Base-by-base conservation (phyloP, 1,139 yeast species). In the Magnusiomyces ingens region DNA sequence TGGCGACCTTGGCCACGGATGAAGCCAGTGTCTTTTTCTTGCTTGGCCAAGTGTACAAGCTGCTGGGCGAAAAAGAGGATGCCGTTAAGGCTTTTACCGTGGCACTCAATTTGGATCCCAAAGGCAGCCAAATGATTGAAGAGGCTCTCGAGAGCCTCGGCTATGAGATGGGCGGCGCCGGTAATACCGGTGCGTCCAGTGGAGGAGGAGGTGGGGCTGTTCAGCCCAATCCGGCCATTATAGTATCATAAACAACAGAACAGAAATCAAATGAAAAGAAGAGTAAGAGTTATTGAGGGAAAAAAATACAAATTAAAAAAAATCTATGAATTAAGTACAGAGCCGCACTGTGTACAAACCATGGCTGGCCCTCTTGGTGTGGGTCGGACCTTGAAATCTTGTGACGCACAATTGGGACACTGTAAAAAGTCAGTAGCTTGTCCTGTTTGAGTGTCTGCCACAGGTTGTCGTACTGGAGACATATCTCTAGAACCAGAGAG, bases 21-120 rank as follows among this genome's bases (percentile, higher is more conserved):
- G 98, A 94, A 67, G 95, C 97, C 0, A 83, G 90, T 54, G 96
- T 93, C 26, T 97, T 91, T 68, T 89, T 86, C 71, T 71, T 91
- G 50, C 74, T 93, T 50, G 99, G 97, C 18, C 91, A 90, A 66
- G 75, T 91, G 57, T 89, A 90, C 74, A 87, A 85, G 64, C 79
- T 85, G 41, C 80, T 85, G 60, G 83, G 85, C 38, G 82, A 87
- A 60, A 84, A 82, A 63, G 81, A 80, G 60, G 82, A 78, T 59
- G 98, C 99, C 1, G 80, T 93, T 46, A 81, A 81, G 61, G 95
- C 89, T 63, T 88, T 87, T 62, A 93, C 98, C 0, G 81, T 85
- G 50, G 98, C 99, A 0, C 76, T 89, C 71, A 88, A 89, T 64
- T 75, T 93, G 61, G 98, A 93, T 69, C 98, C 98, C 6, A 91